These are phyloP conservation scores for Odontarrhena argentea DNA, from an alignment of 345 rosid species.

Conservation along the genomic window DNA sequence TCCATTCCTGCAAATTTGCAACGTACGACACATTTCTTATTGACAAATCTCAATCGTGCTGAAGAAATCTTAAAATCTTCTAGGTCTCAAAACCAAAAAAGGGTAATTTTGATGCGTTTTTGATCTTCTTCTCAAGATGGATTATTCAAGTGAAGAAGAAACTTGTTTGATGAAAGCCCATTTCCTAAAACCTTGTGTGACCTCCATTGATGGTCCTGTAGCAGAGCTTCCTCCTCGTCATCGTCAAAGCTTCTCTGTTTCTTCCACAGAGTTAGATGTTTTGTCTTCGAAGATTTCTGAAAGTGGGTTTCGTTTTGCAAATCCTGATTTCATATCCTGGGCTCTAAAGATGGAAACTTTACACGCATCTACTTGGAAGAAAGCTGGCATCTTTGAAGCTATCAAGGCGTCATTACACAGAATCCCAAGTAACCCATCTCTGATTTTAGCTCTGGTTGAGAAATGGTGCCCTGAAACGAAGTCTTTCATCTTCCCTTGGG, in stretches of 20 bases:
- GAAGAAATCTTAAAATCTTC: no score
- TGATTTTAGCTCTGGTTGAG: constrained; percentile 42
- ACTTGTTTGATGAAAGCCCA: constrained; percentile 40
- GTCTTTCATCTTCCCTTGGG: constrained; percentile 48
- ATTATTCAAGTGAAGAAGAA: not conserved
- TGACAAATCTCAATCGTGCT: no score
- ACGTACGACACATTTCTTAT: no score
- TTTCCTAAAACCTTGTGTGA: constrained; percentile 43
- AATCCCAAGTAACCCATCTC: constrained; percentile 14
- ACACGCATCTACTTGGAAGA: constrained; percentile 42
- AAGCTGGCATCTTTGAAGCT: constrained; percentile 54
- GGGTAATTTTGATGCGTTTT: no score
- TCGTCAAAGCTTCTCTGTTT: not conserved
- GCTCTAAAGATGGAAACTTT: constrained; percentile 41
- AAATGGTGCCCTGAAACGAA: constrained; percentile 55
- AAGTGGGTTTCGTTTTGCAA: constrained; percentile 37
- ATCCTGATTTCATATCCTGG: constrained; percentile 45
- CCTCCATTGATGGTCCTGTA: constrained; percentile 20
- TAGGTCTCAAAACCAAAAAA: no score
- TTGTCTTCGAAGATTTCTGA: constrained; percentile 25
- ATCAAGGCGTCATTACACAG: constrained; percentile 41
- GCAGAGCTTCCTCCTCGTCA: constrained; percentile 25
- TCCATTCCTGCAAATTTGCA: no score
- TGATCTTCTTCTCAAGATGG: constrained; percentile 9
- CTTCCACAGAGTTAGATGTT: constrained; percentile 11